Evolutionary conservation across 768 basidiomycete species (phyloP).

Genomic region (Termitomyces sp.): DNA sequence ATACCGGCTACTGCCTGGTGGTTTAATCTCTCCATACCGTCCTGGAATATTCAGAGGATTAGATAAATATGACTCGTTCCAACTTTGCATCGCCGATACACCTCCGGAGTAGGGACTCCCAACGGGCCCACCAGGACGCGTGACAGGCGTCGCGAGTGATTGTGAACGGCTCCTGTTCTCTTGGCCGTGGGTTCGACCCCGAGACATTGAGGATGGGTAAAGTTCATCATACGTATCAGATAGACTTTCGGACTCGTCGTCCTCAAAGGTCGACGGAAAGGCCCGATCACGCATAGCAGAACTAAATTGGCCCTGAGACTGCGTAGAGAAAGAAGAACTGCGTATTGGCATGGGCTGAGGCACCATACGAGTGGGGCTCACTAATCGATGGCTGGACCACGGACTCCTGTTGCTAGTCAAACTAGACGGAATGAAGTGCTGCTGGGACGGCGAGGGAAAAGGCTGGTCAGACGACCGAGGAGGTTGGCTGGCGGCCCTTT

Average conservation of each 20-base stretch:
- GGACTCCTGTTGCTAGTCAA: constrained; percentile 35
- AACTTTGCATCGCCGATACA: constrained; percentile 44
- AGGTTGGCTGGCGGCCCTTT: constrained; percentile 69
- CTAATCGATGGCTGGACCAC: constrained; percentile 42
- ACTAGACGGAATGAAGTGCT: constrained; percentile 45
- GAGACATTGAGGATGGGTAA: constrained; percentile 39
- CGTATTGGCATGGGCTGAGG: constrained; percentile 55
- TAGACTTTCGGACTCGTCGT: constrained; percentile 67
- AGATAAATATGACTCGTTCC: constrained; percentile 57
- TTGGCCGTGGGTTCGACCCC: constrained; percentile 56
- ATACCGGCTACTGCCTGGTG: constrained; percentile 59
- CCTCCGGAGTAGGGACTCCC: constrained; percentile 42
- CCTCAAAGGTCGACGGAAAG: constrained; percentile 77
- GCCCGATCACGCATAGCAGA: constrained; percentile 61
- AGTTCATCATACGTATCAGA: constrained; percentile 62
- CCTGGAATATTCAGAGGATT: constrained; percentile 54
- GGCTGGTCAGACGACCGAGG: constrained; percentile 46
- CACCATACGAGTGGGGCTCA: constrained; percentile 37
- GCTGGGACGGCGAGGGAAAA: constrained; percentile 49
- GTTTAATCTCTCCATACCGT: constrained; percentile 60
- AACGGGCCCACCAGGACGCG: constrained; percentile 47
- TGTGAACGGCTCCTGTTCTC: constrained; percentile 76
- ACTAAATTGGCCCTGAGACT: constrained; percentile 50
- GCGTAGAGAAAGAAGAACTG: constrained; percentile 62
- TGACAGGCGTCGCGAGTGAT: constrained; percentile 58